Conservation (phyloP, 2,329 filamentous ascomycete genomes). For the Rutstroemia sp. region DNA sequence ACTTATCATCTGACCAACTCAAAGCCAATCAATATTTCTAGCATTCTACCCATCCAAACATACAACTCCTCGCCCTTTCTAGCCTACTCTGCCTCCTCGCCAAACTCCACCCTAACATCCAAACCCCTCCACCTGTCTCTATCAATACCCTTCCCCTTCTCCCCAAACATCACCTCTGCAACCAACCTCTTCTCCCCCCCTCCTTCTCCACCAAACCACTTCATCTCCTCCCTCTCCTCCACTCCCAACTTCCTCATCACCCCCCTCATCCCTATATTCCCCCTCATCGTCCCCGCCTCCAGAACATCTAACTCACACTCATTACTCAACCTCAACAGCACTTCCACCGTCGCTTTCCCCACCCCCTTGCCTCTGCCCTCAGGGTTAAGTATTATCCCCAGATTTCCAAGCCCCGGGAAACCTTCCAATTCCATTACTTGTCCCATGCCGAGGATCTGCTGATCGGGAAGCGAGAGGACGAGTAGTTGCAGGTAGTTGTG, state of each 20-base stretch:
- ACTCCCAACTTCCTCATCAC: conserved; percentile 13
- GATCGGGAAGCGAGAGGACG: background rate
- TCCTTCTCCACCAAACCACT: background rate
- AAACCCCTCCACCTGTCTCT: background rate
- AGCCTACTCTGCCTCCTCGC: background rate
- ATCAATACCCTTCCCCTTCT: background rate
- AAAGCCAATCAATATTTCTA: too few species aligned
- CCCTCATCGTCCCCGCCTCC: conserved; percentile 13
- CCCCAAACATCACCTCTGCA: background rate
- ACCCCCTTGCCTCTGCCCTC: background rate
- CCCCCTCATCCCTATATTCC: conserved; percentile 13
- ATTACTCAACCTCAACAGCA: conserved; percentile 14
- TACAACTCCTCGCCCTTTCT: too few species aligned
- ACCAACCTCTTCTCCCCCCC: background rate
- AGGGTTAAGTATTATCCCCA: background rate
- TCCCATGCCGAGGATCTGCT: background rate
- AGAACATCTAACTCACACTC: conserved; percentile 11
- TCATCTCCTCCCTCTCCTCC: conserved; percentile 13
- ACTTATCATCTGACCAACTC: too few species aligned
- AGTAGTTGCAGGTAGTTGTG: background rate
- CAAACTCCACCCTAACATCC: background rate
- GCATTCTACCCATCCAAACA: too few species aligned
- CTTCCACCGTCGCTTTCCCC: background rate
- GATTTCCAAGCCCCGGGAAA: background rate
- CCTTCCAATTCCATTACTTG: background rate